phyloP scores from a whole-genome alignment of 2,329 filamentous ascomycete species.

The Cytospora chrysosperma region DNA sequence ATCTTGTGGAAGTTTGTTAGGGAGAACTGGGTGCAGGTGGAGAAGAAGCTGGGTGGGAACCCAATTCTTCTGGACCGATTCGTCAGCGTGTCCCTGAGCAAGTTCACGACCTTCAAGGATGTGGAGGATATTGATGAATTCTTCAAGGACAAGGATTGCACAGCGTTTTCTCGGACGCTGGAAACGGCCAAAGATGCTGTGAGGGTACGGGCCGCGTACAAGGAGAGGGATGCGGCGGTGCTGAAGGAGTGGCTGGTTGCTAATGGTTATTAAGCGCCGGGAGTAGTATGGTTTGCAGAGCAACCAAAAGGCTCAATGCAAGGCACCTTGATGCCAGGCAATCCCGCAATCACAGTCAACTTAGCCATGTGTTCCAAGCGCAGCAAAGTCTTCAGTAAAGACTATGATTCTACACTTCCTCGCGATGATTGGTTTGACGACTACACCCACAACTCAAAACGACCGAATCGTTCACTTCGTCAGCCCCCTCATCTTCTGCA shows the following conservation, averaged over 20 bases:
- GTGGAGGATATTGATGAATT: slow-evolving; percentile 79
- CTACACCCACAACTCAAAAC: neutral
- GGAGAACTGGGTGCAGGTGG: slow-evolving; percentile 74
- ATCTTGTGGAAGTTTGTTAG: slow-evolving; percentile 85
- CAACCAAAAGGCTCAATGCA: neutral
- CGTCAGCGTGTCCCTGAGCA: slow-evolving; percentile 72
- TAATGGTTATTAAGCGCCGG: slow-evolving; percentile 42
- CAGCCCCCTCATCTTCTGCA: slow-evolving; percentile 11
- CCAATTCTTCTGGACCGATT: slow-evolving; percentile 89
- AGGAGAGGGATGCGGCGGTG: slow-evolving; percentile 68
- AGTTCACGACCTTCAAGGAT: slow-evolving; percentile 70
- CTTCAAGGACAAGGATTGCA: slow-evolving; percentile 83
- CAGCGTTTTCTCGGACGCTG: slow-evolving; percentile 81
- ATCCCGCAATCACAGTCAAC: neutral
- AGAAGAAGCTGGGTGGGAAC: slow-evolving; percentile 70
- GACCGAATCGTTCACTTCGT: neutral
- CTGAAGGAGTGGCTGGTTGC: slow-evolving; percentile 75
- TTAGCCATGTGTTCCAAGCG: neutral
- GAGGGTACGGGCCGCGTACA: slow-evolving; percentile 78
- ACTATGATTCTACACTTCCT: neutral
- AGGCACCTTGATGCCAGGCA: neutral
- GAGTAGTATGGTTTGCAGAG: neutral
- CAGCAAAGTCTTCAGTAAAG: too few relatives aligned
- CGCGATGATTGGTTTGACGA: neutral
- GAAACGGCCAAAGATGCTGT: slow-evolving; percentile 85